These are phyloP conservation scores for Mortierella sp. DNA, from an alignment of 371 early-diverging fungal species.

Conservation along the genomic window DNA sequence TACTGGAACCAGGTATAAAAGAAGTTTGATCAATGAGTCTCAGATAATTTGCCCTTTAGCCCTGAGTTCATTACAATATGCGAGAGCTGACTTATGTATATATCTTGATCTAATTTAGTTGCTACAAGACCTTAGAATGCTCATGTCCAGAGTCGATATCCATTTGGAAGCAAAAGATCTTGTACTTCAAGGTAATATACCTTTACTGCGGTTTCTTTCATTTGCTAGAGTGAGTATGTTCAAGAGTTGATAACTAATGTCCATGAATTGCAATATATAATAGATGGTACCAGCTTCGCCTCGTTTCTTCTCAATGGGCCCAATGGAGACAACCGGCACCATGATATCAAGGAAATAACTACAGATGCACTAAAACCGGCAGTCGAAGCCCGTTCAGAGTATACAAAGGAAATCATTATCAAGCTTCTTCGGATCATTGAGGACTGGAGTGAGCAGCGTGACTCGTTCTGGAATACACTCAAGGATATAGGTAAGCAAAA, in stretches of 20 bases:
- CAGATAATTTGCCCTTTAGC: neutral
- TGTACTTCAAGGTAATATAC: conserved; percentile 33
- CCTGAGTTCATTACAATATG: neutral
- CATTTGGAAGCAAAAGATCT: conserved; percentile 38
- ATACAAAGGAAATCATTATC: conserved; percentile 49
- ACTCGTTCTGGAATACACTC: conserved; percentile 37
- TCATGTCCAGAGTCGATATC: conserved; percentile 50
- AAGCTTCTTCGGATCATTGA: conserved; percentile 37
- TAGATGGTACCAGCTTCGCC: conserved; percentile 32
- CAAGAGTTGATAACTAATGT: neutral
- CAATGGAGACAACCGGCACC: conserved; percentile 11
- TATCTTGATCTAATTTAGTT: conserved; percentile 25
- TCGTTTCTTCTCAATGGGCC: conserved; percentile 36
- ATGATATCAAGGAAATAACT: conserved; percentile 28
- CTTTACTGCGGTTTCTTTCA: neutral
- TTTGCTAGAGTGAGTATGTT: neutral
- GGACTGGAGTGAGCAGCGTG: conserved; percentile 40
- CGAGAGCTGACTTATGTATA: neutral
- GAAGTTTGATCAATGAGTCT: neutral
- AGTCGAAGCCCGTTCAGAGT: conserved; percentile 30
- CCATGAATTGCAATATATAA: neutral
- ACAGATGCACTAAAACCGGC: conserved; percentile 27
- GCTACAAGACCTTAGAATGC: conserved; percentile 50
- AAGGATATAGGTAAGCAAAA: conserved; percentile 21
- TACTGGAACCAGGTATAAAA: conserved; percentile 60